A percentile compares a stretch with the other conserved stretches of the same genome.
These are phyloP conservation scores for Jamesozyma piceae DNA, from an alignment of 805 yeast genomes.

Conservation along the genomic window DNA sequence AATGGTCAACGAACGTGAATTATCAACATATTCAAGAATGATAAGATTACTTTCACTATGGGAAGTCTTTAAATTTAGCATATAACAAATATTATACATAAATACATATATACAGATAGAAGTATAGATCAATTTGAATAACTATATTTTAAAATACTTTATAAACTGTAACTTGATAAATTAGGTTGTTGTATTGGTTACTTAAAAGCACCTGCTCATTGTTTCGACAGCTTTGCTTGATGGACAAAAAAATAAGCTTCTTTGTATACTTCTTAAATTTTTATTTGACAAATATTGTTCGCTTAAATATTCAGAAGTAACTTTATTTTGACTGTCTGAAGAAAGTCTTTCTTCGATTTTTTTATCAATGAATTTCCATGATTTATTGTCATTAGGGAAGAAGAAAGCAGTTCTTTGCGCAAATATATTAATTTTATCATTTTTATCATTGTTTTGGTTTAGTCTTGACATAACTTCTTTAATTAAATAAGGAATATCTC, in stretches of 20 bases:
- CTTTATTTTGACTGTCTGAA: slow-evolving; percentile 38
- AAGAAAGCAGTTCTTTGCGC: slow-evolving; percentile 68
- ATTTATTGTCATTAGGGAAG: slow-evolving; percentile 58
- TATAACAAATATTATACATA: neutral
- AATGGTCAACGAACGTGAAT: slow-evolving; percentile 48
- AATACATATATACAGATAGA: neutral
- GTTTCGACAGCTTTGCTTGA: slow-evolving; percentile 27
- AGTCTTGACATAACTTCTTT: slow-evolving; percentile 41
- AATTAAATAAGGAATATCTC: slow-evolving; percentile 51
- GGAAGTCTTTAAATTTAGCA: slow-evolving; percentile 39
- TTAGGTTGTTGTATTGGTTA: too few species aligned
- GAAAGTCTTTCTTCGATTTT: slow-evolving; percentile 54
- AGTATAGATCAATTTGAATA: neutral
- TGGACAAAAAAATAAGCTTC: slow-evolving; percentile 61
- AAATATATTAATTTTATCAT: slow-evolving; percentile 12
- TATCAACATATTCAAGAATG: slow-evolving; percentile 44
- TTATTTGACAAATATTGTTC: slow-evolving; percentile 42
- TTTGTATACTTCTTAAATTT: slow-evolving; percentile 46
- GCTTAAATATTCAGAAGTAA: slow-evolving; percentile 42
- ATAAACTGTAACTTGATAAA: neutral
- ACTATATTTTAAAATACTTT: neutral
- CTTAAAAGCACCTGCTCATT: slow-evolving; percentile 25
- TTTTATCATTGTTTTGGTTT: slow-evolving; percentile 9
- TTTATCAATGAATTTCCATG: slow-evolving; percentile 61
- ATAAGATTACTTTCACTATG: slow-evolving; percentile 48